Evolutionary conservation across 805 yeast genomes (phyloP).

Genomic region (Saccharomyces cerevisiae): DNA sequence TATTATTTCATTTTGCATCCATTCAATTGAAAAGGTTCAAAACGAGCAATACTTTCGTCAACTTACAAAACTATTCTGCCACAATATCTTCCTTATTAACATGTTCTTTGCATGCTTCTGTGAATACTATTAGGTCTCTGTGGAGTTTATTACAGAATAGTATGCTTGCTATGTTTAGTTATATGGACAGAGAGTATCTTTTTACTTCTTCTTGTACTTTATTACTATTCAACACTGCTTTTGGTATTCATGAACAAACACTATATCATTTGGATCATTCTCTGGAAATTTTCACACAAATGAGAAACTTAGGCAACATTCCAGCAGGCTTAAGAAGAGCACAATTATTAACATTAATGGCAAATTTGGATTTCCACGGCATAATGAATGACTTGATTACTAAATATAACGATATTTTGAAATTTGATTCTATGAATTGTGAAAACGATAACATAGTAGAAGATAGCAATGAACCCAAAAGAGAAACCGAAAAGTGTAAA

Average conservation of each 20-base stretch:
- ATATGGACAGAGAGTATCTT: constrained; percentile 78
- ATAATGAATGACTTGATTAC: constrained; percentile 48
- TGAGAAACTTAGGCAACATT: constrained; percentile 71
- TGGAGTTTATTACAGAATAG: constrained; percentile 71
- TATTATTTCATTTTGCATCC: constrained; percentile 67
- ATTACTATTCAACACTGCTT: constrained; percentile 66
- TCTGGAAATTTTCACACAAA: constrained; percentile 55
- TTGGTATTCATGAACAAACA: constrained; percentile 75
- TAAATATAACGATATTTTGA: constrained; percentile 44
- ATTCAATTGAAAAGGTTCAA: constrained; percentile 48
- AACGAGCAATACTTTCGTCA: constrained; percentile 45
- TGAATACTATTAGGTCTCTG: constrained; percentile 61
- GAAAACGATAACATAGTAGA: constrained; percentile 14
- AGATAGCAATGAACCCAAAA: not conserved
- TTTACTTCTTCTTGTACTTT: constrained; percentile 71
- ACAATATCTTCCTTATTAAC: constrained; percentile 61
- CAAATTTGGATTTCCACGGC: constrained; percentile 61
- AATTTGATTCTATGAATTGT: constrained; percentile 7
- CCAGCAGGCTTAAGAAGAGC: constrained; percentile 72
- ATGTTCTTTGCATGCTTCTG: constrained; percentile 74
- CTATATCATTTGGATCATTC: constrained; percentile 67
- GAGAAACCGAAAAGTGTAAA: not conserved
- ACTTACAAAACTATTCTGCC: constrained; percentile 58
- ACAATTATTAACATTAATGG: constrained; percentile 56
- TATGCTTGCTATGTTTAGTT: constrained; percentile 79